These are phyloP conservation scores for Pichia sp. DNA, from an alignment of 1,139 yeast species.

Conservation along the genomic window DNA sequence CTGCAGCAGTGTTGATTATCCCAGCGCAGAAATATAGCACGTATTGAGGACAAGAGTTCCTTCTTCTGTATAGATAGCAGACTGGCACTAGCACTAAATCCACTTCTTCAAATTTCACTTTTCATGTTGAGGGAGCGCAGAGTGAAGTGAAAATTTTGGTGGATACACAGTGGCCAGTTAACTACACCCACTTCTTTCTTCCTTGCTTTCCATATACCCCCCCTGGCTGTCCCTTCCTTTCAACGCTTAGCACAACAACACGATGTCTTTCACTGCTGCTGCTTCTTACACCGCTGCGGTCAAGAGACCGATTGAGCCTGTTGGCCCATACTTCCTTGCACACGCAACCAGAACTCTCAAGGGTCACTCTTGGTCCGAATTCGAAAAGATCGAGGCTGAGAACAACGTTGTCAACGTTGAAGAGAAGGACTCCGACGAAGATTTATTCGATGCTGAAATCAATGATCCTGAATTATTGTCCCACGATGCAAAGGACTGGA, in stretches of 20 bases:
- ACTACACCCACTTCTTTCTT: no score
- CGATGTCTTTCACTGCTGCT: conserved; percentile 31
- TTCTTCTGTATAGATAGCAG: no score
- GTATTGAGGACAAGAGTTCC: no score
- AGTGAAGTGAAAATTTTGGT: no score
- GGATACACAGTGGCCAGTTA: no score
- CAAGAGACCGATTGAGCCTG: conserved; percentile 92
- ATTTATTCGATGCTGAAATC: conserved; percentile 59
- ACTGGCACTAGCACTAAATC: no score
- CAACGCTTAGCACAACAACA: conserved; percentile 5
- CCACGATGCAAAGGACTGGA: conserved; percentile 98
- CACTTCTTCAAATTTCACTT: no score
- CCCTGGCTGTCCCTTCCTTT: no score
- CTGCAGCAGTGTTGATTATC: no score
- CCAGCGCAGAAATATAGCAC: no score
- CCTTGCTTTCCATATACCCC: no score
- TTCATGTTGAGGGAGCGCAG: no score
- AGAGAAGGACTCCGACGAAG: conserved; percentile 63
- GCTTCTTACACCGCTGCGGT: conserved; percentile 50
- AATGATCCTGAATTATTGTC: conserved; percentile 58
- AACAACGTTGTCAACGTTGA: conserved; percentile 73
- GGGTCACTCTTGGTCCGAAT: conserved; percentile 99
- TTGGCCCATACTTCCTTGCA: conserved; percentile 91
- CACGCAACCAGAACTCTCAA: conserved; percentile 95
- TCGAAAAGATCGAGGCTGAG: conserved; percentile 89